Conservation (phyloP, 2,329 filamentous ascomycete genomes). For the Diplodia sapinea region DNA sequence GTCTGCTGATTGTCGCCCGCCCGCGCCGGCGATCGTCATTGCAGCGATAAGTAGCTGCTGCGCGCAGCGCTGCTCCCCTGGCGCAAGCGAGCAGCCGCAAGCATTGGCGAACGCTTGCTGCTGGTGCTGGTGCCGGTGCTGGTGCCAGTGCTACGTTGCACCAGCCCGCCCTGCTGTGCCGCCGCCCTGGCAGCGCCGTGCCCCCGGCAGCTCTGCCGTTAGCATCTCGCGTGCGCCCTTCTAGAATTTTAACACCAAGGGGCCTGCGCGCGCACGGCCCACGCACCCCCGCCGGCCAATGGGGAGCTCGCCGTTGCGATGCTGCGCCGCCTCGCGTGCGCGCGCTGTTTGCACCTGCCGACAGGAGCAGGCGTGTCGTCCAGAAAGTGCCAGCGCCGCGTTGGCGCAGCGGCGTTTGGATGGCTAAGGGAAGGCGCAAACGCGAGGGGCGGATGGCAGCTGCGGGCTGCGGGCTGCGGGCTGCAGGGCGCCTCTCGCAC, state of each 20-base stretch:
- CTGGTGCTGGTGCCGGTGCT: no score
- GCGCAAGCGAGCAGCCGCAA: conserved; percentile 10
- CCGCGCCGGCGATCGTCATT: conserved; percentile 13
- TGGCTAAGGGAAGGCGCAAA: conserved; percentile 1
- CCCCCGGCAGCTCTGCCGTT: conserved; percentile 10
- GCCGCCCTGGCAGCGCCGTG: neutral
- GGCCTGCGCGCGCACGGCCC: neutral
- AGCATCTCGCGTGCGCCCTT: conserved; percentile 13
- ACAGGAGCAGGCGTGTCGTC: neutral
- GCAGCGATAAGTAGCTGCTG: conserved; percentile 2
- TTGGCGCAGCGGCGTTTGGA: conserved; percentile 1
- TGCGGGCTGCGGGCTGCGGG: neutral
- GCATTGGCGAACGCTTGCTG: conserved; percentile 5
- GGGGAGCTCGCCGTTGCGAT: neutral
- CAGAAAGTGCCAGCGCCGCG: neutral
- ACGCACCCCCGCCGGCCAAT: neutral
- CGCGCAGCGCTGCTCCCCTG: neutral
- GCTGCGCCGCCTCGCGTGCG: conserved; percentile 1
- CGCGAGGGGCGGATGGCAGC: conserved; percentile 6
- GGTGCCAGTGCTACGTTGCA: neutral
- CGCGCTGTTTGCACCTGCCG: neutral
- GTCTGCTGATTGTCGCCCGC: conserved; percentile 10
- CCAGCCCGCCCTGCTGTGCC: neutral
- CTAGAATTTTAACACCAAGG: neutral
- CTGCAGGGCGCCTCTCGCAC: neutral